A percentile compares a stretch with the other conserved stretches of the same genome.
These are phyloP conservation scores for Sordariomycetes sp. DNA, from an alignment of 2,329 filamentous ascomycete genomes.

Conservation along the genomic window DNA sequence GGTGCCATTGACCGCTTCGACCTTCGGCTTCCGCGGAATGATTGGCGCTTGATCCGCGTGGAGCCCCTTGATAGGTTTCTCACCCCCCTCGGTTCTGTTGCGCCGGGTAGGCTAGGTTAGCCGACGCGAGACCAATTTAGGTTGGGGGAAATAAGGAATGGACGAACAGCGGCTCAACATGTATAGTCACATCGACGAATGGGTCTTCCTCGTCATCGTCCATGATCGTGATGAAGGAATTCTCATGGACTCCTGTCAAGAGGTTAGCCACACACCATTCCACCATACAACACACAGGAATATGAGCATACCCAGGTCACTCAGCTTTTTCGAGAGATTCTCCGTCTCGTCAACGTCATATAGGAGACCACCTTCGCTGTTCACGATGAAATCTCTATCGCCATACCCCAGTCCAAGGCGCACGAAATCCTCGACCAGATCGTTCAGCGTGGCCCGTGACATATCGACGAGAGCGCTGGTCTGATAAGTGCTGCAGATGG, in stretches of 20 bases:
- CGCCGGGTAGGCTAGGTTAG: conserved; percentile 13
- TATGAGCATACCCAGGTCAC: conserved; percentile 51
- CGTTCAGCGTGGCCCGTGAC: conserved; percentile 60
- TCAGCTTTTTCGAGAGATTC: conserved; percentile 70
- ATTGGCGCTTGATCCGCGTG: conserved; percentile 28
- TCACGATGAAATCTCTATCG: conserved; percentile 67
- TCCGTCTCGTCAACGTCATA: conserved; percentile 87
- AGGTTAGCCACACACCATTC: conserved; percentile 11
- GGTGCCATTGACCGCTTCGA: conserved; percentile 19
- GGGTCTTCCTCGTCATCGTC: conserved; percentile 68
- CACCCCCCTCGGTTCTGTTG: conserved; percentile 30
- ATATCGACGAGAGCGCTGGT: conserved; percentile 58
- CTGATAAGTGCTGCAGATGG: conserved; percentile 70
- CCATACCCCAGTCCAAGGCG: conserved; percentile 63
- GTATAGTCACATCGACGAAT: conserved; percentile 71
- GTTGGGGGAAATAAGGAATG: background rate
- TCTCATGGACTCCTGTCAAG: conserved; percentile 50
- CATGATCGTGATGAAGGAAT: conserved; percentile 72
- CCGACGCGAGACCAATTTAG: background rate
- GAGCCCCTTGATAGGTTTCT: conserved; percentile 43
- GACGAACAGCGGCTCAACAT: conserved; percentile 51
- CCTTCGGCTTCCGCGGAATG: conserved; percentile 45
- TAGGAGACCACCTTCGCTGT: conserved; percentile 63
- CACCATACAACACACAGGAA: conserved; percentile 6
- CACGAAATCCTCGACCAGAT: conserved; percentile 69